Conservation (phyloP, 257 asterid genomes). For the Ehretia macrophylla region DNA sequence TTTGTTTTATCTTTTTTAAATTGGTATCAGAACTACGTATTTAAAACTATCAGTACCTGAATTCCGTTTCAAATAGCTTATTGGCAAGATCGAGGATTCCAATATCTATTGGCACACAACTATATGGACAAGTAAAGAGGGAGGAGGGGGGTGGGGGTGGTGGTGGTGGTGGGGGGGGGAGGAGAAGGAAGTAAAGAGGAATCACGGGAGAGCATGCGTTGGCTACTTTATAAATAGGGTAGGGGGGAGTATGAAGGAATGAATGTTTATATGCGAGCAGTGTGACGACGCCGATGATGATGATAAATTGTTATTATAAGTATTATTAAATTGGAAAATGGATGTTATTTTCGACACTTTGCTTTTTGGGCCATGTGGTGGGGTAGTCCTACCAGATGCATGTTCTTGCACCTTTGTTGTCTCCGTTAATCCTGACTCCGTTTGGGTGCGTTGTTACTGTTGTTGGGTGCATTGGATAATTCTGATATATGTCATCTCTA, state of each 20-base stretch:
- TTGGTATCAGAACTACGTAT: too few species aligned
- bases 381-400: conserved; percentile 29
- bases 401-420: conserved; percentile 8
- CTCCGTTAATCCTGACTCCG: conserved; percentile 15
- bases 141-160: conserved; percentile 18
- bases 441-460: neutral
- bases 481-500: too few species aligned
- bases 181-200: conserved; percentile 35
- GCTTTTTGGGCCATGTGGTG: conserved; percentile 38
- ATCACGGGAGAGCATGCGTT: conserved; percentile 30
- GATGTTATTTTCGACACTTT: conserved; percentile 6
- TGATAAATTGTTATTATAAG: neutral
- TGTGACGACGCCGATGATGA: neutral
- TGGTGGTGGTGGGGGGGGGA: conserved; percentile 24
- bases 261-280: neutral
- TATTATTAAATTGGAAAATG: neutral
- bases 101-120: too few species aligned
- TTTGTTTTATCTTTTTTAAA: too few species aligned
- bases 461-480: neutral
- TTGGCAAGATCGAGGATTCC: too few species aligned
- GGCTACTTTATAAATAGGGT: conserved; percentile 15
- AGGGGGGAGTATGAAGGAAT: neutral
- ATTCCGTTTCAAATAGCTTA: too few species aligned
- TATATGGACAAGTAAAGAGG: neutral
- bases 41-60: too few species aligned